Base-by-base conservation (phyloP, 176 grass and related monocot genomes). In the Rhynchospora tenuis region DNA sequence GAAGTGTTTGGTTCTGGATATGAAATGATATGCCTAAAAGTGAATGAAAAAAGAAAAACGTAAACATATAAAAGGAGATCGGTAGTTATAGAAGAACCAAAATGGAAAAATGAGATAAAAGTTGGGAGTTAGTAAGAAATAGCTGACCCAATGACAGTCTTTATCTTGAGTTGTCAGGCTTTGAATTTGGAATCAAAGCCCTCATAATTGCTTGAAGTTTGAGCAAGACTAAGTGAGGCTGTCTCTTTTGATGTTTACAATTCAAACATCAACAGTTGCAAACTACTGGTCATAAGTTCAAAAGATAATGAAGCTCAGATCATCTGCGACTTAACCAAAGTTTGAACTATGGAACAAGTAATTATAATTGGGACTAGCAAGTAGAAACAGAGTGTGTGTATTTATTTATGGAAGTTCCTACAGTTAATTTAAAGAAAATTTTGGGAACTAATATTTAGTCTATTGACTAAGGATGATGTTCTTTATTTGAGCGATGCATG, bases 161-260 rank as follows among this genome's bases (percentile, higher is more conserved):
- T 27, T 74, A 51, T 74, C 20, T 74, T 74, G 46, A 74, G 22
- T 28, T 4, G 23, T 23, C 12, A 27, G 46, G 52, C 45, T 28
- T 52, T 52, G 46, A 74, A 74, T 52, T 74, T 27, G 46, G 22
- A 28, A 27, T 52, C 71, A 74, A 74, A 51, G 22, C 22, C 47
- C 46, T 26, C 71, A 74, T 74, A 74, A 74, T 74, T 74, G 71
- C 46, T 52, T 52, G 23, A 74, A 46, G 51, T 16, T 74, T 52
- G 5, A 27, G 46, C 71, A 63, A 51, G 22, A 50, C 46, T 5
- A 74, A 74, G 45, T 1, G 23, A 74, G 46, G 71, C 22, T 51
- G 71, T 74, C 71, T 74, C 71, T 74, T 74, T 74, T 74, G 22
- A 74, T 74, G 46, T 14, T 26, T 27, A 74, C 47, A 74, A 74